Base-by-base conservation (phyloP, 306 rosid genomes). In the Macrotyloma uniflorum region DNA sequence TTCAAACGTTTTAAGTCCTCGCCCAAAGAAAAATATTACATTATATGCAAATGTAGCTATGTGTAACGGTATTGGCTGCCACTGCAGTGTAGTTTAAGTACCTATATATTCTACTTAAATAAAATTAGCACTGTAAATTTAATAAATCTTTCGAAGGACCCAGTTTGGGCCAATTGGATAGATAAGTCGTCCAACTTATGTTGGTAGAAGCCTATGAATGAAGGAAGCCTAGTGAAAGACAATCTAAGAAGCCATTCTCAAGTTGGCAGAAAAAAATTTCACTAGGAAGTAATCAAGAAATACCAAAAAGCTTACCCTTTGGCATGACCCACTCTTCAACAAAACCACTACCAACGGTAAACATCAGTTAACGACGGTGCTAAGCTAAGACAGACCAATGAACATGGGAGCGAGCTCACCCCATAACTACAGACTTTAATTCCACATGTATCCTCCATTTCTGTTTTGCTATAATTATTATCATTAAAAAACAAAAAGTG, bases 381-480 rank as follows among this genome's bases (percentile, higher is more conserved):
- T 67, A 42, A 53, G 45, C 47, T 13, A 42, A 22, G 20, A 54
- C 2, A 55, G 13, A 66, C 30, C 40, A 61, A 5, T 53, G 6
- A 53, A 38, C 67, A 51, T 30, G 67, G 23, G 30, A 35, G 36
- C 46, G 30, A 35, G 36, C 46, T 67, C 67, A n/a, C 35, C 33
- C 55, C 57, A 26, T 38, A 38, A 64, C 65, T 38, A n/a, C n/a
- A 36, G 74, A 12, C 20, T 57, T 51, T 36, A 75, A 66, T 42
- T 38, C 15, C 33, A 57, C 32, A n/a, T 8, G 30, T n/a, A 38
- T 24, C 65, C 46, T 65, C 38, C 4, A 65, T 50, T 24, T 50
- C 50, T 22, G 42, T 15, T 76, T 65, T 50, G 65, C 36, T 50
- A 23, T 76, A 65, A 18, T 36, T 54, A 20, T 5, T 50, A 50